Percentiles rank a stretch among this genome's conserved stretches.
Conservation (phyloP, 805 yeast genomes). For the Yarrowia keelungensis region DNA sequence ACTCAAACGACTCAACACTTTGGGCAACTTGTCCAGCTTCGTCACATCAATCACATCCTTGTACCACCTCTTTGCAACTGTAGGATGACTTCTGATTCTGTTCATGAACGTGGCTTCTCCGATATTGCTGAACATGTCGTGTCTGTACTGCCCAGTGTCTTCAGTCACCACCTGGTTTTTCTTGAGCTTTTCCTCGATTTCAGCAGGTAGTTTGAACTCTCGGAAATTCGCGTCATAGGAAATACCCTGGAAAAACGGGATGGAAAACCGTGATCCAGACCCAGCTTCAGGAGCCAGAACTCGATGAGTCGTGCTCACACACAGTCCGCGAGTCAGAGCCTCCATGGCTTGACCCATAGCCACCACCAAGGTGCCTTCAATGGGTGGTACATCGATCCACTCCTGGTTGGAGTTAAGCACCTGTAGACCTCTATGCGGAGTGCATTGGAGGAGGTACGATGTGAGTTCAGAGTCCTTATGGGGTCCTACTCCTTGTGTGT, state of each 20-base stretch:
- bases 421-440: conserved; percentile 22
- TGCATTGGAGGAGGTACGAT: conserved; percentile 22
- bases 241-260: conserved; percentile 38
- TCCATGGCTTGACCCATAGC: conserved; percentile 39
- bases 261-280: conserved; percentile 16
- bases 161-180: background rate
- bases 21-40: conserved; percentile 36
- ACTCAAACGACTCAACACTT: conserved; percentile 41
- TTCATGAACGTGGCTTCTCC: conserved; percentile 36
- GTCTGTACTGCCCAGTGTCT: conserved; percentile 23
- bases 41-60: conserved; percentile 13
- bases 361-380: conserved; percentile 23
- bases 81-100: conserved; percentile 25
- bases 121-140: conserved; percentile 34
- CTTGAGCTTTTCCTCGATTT: conserved; percentile 5
- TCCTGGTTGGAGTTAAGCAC: conserved; percentile 26
- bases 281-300: conserved; percentile 34
- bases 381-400: conserved; percentile 37
- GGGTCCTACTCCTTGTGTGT: conserved; percentile 33
- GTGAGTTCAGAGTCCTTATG: conserved; percentile 37
- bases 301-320: conserved; percentile 30
- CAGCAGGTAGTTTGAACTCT: conserved; percentile 20
- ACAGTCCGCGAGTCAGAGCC: conserved; percentile 30
- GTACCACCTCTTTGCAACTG: conserved; percentile 18
- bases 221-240: conserved; percentile 25